Base-by-base conservation (phyloP, 2,329 filamentous ascomycete species). In the Nigrospora osmanthi region DNA sequence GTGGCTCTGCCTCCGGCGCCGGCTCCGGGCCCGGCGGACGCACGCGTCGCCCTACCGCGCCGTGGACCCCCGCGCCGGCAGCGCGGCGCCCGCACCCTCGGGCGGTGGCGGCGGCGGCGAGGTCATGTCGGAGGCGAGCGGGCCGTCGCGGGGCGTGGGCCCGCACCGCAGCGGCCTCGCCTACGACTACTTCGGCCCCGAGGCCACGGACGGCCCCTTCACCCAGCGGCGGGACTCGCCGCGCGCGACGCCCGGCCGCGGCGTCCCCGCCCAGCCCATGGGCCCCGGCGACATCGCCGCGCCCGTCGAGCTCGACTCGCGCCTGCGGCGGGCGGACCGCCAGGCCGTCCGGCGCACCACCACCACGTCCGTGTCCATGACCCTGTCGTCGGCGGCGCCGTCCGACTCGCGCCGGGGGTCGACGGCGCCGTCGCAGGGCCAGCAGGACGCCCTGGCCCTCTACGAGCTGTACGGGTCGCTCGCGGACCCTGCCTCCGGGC, bases 231-330 rank as follows among this genome's bases (percentile, higher is more conserved):
- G 37, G 28, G 54, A 52, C 10, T 55, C 52, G 17, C 55, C 30
- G 16, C 16, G 57, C 9, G 58, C 61, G 31, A 62, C 59, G 46
- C 63, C 64, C 4, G 58, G 55, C 3, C 59, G 64, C 32, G 68
- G 67, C 1, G 71, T 75, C 17, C 68, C 71, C 3, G 43, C 65
- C 17, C 57, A 58, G 38, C 73, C 76, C 9, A 61, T 74, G 12
- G 63, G 60, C 13, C 75, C 75, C 4, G 66, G 63, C 11, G 73
- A 78, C 52, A 75, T 78, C 35, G 58, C 66, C 1, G 64, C 63
- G 16, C 69, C 76, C 4, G 74, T 80, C 3, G 78, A 81, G 63
- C 75, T 81, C 12, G 75, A 71, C 47, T 69, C 70, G 38, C 32
- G 44, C 9, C 17, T 41, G 34, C 49, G 46, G 12, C 40, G 13